phyloP scores from a whole-genome alignment of 331 rosid genomes.

The Pyrus hybrid region DNA sequence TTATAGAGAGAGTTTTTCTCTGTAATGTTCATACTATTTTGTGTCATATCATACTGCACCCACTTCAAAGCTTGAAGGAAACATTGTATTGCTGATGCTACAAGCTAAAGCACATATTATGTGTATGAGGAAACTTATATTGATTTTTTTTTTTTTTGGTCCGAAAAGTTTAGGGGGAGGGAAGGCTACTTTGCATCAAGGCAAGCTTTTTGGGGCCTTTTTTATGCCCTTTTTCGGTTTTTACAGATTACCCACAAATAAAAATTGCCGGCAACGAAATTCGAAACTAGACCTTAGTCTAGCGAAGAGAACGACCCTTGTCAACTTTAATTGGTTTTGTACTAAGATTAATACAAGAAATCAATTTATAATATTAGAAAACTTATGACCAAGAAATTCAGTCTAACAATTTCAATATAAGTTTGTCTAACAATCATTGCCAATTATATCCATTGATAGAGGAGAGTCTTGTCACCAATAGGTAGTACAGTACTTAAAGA shows the following conservation, averaged over 20 bases:
- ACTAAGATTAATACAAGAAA: background rate
- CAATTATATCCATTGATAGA: background rate
- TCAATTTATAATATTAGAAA: background rate
- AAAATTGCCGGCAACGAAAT: too few species aligned
- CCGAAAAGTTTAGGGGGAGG: too few species aligned
- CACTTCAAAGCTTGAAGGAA: conserved; percentile 6
- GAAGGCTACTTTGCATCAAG: too few species aligned
- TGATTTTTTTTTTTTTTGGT: too few species aligned
- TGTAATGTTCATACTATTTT: background rate
- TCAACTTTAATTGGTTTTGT: background rate
- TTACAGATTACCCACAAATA: too few species aligned
- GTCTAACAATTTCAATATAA: background rate
- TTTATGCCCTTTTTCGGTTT: too few species aligned
- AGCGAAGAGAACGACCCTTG: too few species aligned
- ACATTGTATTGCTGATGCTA: background rate
- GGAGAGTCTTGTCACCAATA: background rate
- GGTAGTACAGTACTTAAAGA: background rate
- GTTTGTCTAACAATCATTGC: background rate
- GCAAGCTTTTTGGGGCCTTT: too few species aligned
- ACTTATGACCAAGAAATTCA: background rate
- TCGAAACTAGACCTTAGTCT: too few species aligned
- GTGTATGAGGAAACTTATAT: background rate
- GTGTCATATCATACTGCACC: background rate
- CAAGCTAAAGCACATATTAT: background rate
- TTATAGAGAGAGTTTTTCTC: background rate